Base-by-base conservation (phyloP, 192 early-diverging fungal species). In the Mycoemilia scoparia region DNA sequence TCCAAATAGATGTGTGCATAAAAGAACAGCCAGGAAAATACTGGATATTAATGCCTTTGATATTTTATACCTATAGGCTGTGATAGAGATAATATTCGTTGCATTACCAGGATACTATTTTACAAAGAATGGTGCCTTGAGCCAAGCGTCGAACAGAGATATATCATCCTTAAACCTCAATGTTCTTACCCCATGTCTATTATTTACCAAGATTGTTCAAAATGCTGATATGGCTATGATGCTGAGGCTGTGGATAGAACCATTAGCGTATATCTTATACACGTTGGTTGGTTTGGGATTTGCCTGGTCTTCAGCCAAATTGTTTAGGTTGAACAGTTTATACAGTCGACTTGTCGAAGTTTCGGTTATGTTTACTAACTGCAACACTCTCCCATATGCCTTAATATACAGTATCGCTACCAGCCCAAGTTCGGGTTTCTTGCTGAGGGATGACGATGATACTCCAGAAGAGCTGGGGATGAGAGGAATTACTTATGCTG, bases 131-230 rank as follows among this genome's bases (percentile, higher is more conserved):
- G n/a, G n/a, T n/a, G n/a, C n/a, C n/a, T n/a, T n/a, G n/a, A n/a
- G n/a, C n/a, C n/a, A n/a, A n/a, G n/a, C n/a, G n/a, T n/a, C n/a
- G n/a, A n/a, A n/a, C n/a, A n/a, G n/a, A n/a, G n/a, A n/a, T n/a
- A n/a, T n/a, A n/a, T n/a, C n/a, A n/a, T n/a, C n/a, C n/a, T n/a
- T 80, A 21, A 80, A 74, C 51, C 27, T 80, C 32, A 54, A 66
- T 38, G 58, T 74, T 24, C 65, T 80, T 32, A 80, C 77, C 24
- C 75, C 77, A 0, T 72, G 73, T 43, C 59, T 80, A n/a, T 36
- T 80, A n/a, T 80, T 80, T 43, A 55, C 75, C 20, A 77, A 77
- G 19, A 76, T 80, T 21, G 62, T 71, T 12, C 67, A 67, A 18
- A 57, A 65, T 15, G 66, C 76, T 23, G 65, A 54, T 14, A 60